Evolutionary conservation across 2,329 filamentous ascomycete species (phyloP).

Genomic region (Hymenotorrendiella dingleyae): DNA sequence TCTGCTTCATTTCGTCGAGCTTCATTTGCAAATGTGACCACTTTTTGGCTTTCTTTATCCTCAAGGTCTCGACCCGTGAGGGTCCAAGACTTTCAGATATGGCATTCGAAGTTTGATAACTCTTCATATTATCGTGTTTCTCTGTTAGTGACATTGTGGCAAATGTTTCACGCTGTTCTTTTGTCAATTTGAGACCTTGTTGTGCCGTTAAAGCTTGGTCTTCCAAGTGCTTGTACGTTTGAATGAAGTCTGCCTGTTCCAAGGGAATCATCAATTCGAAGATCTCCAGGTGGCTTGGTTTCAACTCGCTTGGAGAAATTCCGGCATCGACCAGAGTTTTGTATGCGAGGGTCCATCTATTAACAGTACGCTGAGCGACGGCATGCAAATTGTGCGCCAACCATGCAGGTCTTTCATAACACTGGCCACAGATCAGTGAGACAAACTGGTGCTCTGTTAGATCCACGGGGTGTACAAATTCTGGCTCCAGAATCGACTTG

Average conservation of each 20-base stretch:
- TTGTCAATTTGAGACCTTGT: neutral
- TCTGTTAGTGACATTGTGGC: neutral
- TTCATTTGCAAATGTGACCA: neutral
- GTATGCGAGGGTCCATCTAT: constrained; percentile 4
- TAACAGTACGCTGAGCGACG: constrained; percentile 5
- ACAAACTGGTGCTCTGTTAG: constrained; percentile 9
- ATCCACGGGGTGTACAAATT: constrained; percentile 8
- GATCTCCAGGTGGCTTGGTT: constrained; percentile 1
- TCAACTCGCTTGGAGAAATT: constrained; percentile 8
- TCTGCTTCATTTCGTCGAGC: constrained; percentile 4
- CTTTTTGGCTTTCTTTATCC: constrained; percentile 1
- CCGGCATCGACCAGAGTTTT: constrained; percentile 5
- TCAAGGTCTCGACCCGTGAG: constrained; percentile 1
- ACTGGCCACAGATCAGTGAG: constrained; percentile 6
- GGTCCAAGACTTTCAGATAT: neutral
- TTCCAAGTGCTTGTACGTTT: constrained; percentile 6
- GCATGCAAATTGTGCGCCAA: neutral
- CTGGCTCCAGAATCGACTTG: constrained; percentile 7
- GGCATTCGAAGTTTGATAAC: too few relatives aligned
- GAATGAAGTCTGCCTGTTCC: constrained; percentile 9
- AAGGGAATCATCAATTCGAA: constrained; percentile 10
- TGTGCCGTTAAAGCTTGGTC: neutral
- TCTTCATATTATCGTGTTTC: constrained; percentile 1
- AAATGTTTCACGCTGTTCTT: neutral
- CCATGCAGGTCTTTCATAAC: constrained; percentile 1